Conservation (phyloP, 768 basidiomycete species). For the Tephrocybe sp. region DNA sequence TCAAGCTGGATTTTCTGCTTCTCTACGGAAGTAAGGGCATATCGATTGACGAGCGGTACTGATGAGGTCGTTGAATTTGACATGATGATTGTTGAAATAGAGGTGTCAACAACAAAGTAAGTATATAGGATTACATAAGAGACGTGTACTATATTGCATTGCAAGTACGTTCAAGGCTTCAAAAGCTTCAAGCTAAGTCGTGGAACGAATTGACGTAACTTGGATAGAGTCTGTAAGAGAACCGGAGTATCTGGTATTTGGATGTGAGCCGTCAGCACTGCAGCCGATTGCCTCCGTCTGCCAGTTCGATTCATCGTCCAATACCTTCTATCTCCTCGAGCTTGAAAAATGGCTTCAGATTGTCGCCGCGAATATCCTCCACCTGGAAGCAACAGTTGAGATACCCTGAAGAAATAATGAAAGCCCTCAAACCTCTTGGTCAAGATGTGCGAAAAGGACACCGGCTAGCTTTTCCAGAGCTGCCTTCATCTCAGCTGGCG, state of each 20-base stretch:
- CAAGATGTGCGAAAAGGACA: conserved; percentile 51
- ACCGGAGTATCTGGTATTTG: too few species aligned
- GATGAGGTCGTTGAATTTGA: conserved; percentile 21
- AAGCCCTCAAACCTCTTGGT: conserved; percentile 43
- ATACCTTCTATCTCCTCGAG: conserved; percentile 41
- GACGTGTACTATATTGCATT: too few species aligned
- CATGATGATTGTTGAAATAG: background rate
- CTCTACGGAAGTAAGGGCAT: conserved; percentile 54
- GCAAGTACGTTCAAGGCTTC: too few species aligned
- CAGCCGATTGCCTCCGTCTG: too few species aligned
- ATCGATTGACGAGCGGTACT: conserved; percentile 37
- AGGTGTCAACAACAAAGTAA: too few species aligned
- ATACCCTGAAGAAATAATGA: background rate
- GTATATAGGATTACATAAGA: background rate
- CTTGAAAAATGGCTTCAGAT: conserved; percentile 54
- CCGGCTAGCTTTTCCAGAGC: conserved; percentile 50
- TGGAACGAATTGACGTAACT: too few species aligned
- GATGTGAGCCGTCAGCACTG: too few species aligned
- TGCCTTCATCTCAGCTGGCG: conserved; percentile 46
- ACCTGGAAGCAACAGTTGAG: conserved; percentile 31
- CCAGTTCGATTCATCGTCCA: conserved; percentile 3
- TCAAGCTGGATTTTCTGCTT: conserved; percentile 71
- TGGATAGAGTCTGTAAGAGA: too few species aligned
- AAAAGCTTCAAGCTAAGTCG: too few species aligned
- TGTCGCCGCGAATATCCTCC: conserved; percentile 46